Conservation (phyloP, 2,329 filamentous ascomycete species). For the Drechslera avenae region DNA sequence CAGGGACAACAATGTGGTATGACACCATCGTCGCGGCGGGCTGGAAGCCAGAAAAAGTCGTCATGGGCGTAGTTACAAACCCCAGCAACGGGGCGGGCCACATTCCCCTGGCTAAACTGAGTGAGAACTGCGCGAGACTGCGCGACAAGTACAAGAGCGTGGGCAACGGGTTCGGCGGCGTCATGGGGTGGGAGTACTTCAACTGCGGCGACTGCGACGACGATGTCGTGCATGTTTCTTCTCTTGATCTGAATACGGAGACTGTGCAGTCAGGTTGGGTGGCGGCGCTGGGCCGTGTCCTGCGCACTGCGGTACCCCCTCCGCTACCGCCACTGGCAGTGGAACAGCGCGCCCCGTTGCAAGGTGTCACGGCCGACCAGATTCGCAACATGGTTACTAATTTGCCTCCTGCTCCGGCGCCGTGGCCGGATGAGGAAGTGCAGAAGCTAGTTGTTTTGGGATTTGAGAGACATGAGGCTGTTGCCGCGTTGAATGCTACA, state of each 20-base stretch:
- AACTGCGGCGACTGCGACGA: slow-evolving; percentile 61
- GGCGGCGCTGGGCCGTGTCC: slow-evolving; percentile 61
- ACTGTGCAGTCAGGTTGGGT: slow-evolving; percentile 64
- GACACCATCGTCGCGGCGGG: slow-evolving; percentile 64
- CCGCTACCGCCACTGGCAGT: not conserved
- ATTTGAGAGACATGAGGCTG: slow-evolving; percentile 53
- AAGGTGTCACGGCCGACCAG: slow-evolving; percentile 39
- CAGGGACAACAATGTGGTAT: slow-evolving; percentile 58
- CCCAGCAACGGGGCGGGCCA: slow-evolving; percentile 70
- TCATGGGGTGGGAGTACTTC: slow-evolving; percentile 97
- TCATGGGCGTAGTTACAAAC: slow-evolving; percentile 81
- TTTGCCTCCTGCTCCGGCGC: slow-evolving; percentile 38
- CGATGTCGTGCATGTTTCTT: slow-evolving; percentile 34
- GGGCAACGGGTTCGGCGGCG: slow-evolving; percentile 70
- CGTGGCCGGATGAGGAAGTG: slow-evolving; percentile 52
- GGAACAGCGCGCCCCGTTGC: slow-evolving; percentile 11
- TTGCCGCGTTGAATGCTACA: slow-evolving; percentile 55
- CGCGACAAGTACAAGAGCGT: slow-evolving; percentile 60
- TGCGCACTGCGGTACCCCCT: slow-evolving; percentile 42
- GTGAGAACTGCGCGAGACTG: slow-evolving; percentile 62
- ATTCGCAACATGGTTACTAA: slow-evolving; percentile 40
- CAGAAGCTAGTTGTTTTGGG: slow-evolving; percentile 53
- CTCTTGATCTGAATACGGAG: slow-evolving; percentile 30
- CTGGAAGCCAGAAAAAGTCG: slow-evolving; percentile 74
- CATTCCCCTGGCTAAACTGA: slow-evolving; percentile 64